A percentile compares a stretch with the other conserved stretches of the same genome.
These are phyloP conservation scores for Saccharomyces hybrid DNA, from an alignment of 1,139 yeast species.

Conservation along the genomic window DNA sequence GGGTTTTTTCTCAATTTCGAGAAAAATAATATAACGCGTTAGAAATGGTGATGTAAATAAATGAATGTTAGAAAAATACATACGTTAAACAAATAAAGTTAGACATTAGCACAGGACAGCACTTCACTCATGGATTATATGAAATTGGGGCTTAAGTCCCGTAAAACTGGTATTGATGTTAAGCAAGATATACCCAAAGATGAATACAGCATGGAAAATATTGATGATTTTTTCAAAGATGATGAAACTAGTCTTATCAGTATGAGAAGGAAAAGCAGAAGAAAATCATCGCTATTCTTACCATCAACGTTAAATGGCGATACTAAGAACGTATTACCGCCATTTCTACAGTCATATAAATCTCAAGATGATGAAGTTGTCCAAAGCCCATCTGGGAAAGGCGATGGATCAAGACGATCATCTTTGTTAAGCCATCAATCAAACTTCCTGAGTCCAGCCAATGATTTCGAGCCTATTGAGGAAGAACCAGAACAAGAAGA, in stretches of 20 bases:
- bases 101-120: not conserved
- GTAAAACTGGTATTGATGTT: conserved; percentile 55
- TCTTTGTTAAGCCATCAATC: not conserved
- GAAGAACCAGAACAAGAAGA: not conserved
- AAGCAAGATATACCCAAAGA: conserved; percentile 48
- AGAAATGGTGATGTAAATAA: not conserved
- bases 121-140: conserved; percentile 38
- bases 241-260: conserved; percentile 25
- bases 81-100: not conserved
- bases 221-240: conserved; percentile 66
- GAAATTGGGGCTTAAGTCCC: conserved; percentile 46
- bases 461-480: conserved; percentile 3
- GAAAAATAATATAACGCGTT: not conserved
- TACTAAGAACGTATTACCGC: not conserved
- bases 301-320: not conserved
- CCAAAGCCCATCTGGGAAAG: conserved; percentile 1
- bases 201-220: conserved; percentile 67
- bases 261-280: conserved; percentile 14
- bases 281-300: conserved; percentile 16
- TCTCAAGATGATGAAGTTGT: conserved; percentile 4
- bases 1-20: not conserved
- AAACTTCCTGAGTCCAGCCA: not conserved
- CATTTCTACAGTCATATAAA: not conserved
- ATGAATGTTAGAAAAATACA: not conserved
- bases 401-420: conserved; percentile 2